These are phyloP conservation scores for Talaromyces marneffei DNA, from an alignment of 2,329 filamentous ascomycete genomes.

Conservation along the genomic window DNA sequence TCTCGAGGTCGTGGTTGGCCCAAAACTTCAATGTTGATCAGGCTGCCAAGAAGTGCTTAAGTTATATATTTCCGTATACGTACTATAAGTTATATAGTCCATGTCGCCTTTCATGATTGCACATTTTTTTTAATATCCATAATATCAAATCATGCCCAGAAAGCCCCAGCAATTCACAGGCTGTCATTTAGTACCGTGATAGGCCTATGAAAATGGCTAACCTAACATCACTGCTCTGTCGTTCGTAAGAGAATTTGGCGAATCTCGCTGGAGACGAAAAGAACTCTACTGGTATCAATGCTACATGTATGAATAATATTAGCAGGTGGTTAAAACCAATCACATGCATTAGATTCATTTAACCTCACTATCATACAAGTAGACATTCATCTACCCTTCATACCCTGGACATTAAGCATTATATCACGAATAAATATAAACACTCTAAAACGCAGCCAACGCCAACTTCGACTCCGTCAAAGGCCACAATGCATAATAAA, in stretches of 20 bases:
- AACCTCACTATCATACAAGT: neutral
- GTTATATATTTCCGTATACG: neutral
- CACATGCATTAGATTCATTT: neutral
- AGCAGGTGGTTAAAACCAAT: neutral
- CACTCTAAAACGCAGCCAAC: constrained; percentile 27
- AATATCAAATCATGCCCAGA: too few species aligned
- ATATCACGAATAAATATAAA: neutral
- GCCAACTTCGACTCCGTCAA: constrained; percentile 55
- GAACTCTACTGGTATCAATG: neutral
- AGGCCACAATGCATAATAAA: constrained; percentile 64
- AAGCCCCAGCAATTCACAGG: too few species aligned
- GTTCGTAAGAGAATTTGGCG: neutral
- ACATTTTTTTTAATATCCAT: too few species aligned
- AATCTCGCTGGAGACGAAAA: neutral
- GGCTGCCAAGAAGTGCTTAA: too few species aligned
- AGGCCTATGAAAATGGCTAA: too few species aligned
- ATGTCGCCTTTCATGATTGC: too few species aligned
- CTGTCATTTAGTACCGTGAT: too few species aligned
- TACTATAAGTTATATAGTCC: too few species aligned
- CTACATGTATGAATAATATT: neutral
- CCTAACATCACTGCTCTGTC: neutral
- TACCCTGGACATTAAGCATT: neutral
- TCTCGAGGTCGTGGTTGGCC: too few species aligned
- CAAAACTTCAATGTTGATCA: too few species aligned
- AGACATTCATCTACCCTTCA: neutral